These are phyloP conservation scores for Flaveria floridana DNA, from an alignment of 140 eudicot genomes.

Conservation along the genomic window DNA sequence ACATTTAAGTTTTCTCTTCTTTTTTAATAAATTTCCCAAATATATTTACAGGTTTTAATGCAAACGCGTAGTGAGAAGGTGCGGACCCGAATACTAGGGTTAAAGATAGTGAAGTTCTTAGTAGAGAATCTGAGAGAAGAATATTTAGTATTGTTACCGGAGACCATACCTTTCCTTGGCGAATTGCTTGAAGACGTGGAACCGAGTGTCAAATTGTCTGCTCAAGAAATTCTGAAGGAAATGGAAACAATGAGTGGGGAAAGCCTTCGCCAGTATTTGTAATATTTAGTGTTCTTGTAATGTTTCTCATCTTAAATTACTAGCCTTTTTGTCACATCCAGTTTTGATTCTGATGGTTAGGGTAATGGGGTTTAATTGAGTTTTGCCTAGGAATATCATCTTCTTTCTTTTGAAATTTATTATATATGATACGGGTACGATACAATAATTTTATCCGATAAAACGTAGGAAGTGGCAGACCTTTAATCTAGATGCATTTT, in stretches of 20 bases:
- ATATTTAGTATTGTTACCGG: constrained; percentile 61
- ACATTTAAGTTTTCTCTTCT: no score
- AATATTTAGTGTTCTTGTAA: background rate
- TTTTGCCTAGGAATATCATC: no score
- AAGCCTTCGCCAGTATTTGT: constrained; percentile 78
- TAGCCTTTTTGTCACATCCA: no score
- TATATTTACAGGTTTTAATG: constrained; percentile 63
- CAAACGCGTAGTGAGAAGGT: constrained; percentile 81
- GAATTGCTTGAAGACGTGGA: constrained; percentile 90
- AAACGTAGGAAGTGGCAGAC: no score
- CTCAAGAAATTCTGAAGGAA: constrained; percentile 88
- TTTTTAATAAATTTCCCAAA: background rate
- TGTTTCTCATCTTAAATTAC: no score
- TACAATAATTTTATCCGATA: no score
- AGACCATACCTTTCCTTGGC: constrained; percentile 83
- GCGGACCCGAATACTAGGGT: constrained; percentile 71
- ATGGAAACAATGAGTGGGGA: constrained; percentile 81
- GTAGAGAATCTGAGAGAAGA: constrained; percentile 86
- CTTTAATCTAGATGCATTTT: no score
- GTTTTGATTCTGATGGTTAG: no score
- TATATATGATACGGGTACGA: no score
- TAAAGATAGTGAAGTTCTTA: constrained; percentile 65
- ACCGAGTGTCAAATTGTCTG: constrained; percentile 69
- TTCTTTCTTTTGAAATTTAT: no score
- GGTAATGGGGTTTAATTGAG: no score